Conservation (phyloP, 177 flowering plant genomes). For the Vitis hybrid region DNA sequence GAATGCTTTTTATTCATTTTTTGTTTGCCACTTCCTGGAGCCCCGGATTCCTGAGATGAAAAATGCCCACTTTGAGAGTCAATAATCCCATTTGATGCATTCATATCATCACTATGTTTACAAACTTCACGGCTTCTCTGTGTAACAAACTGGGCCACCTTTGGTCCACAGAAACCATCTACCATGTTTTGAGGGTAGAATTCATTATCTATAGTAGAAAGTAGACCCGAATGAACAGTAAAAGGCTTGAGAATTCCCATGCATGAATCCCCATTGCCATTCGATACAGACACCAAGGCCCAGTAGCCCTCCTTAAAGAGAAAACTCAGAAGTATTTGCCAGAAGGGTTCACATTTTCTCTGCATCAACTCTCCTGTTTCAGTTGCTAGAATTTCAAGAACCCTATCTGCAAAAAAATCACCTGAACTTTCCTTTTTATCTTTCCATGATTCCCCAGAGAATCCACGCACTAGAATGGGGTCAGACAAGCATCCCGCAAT, state of each 20-base stretch:
- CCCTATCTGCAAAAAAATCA: slow-evolving; percentile 54
- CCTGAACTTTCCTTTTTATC: slow-evolving; percentile 19
- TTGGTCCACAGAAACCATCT: slow-evolving; percentile 15
- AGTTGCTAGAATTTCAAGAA: slow-evolving; percentile 51
- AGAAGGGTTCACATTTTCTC: slow-evolving; percentile 48
- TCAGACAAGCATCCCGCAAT: slow-evolving; percentile 25
- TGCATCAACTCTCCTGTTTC: slow-evolving; percentile 32
- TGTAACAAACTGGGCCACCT: slow-evolving; percentile 6
- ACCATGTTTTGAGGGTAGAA: slow-evolving; percentile 1
- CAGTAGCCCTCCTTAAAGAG: slow-evolving; percentile 49
- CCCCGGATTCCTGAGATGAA: slow-evolving; percentile 14
- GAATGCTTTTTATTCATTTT: slow-evolving; percentile 28
- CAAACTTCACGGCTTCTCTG: slow-evolving; percentile 9
- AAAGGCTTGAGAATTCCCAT: slow-evolving; percentile 77
- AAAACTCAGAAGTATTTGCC: slow-evolving; percentile 77
- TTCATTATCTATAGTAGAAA: slow-evolving; percentile 39
- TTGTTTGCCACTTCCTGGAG: slow-evolving; percentile 20
- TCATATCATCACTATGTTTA: slow-evolving; percentile 13
- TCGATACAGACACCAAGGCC: slow-evolving; percentile 59
- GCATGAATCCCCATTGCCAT: slow-evolving; percentile 36
- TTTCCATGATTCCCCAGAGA: slow-evolving; percentile 13
- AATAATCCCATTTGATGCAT: slow-evolving; percentile 7
- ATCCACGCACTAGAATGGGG: slow-evolving; percentile 45
- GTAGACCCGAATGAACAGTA: slow-evolving; percentile 62
- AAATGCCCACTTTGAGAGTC: slow-evolving; percentile 26